phyloP scores from a whole-genome alignment of 371 early-diverging fungal genomes.

The Entomophthora muscae region DNA sequence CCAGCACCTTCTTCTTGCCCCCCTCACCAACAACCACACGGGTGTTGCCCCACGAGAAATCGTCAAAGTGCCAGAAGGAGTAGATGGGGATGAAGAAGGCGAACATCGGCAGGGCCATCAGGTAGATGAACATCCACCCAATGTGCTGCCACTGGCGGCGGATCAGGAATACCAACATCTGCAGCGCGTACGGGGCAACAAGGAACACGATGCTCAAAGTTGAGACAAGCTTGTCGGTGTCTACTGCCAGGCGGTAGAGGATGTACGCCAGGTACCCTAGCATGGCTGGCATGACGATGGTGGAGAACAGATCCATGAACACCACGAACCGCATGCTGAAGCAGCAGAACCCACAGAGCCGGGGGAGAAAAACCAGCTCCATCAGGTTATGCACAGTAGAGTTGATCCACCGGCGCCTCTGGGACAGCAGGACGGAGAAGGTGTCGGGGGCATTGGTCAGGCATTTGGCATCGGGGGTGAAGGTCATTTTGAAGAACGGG shows the following conservation, averaged over 20 bases:
- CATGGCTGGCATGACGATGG: constrained; percentile 83
- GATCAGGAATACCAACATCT: constrained; percentile 66
- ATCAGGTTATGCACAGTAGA: constrained; percentile 92
- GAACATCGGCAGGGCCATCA: constrained; percentile 68
- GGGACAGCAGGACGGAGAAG: constrained; percentile 87
- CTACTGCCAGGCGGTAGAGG: constrained; percentile 31
- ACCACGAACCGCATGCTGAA: constrained; percentile 98
- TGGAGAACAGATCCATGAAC: constrained; percentile 81
- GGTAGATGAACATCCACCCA: constrained; percentile 87
- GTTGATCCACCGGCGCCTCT: constrained; percentile 97
- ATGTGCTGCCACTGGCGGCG: constrained; percentile 80
- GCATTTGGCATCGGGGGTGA: constrained; percentile 89
- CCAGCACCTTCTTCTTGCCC: constrained; percentile 38
- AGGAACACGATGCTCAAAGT: constrained; percentile 44
- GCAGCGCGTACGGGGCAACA: constrained; percentile 63
- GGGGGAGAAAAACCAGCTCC: constrained; percentile 70
- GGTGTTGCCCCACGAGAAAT: constrained; percentile 97
- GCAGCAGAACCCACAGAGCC: constrained; percentile 92
- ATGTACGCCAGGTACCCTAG: constrained; percentile 68
- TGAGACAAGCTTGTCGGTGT: constrained; percentile 30
- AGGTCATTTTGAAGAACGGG: constrained; percentile 87
- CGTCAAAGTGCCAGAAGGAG: constrained; percentile 94
- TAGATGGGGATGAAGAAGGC: constrained; percentile 67
- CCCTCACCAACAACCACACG: constrained; percentile 65
- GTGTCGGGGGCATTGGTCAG: constrained; percentile 90